These are phyloP conservation scores for Brassica nigra DNA, from an alignment of 345 rosid genomes.

Conservation along the genomic window DNA sequence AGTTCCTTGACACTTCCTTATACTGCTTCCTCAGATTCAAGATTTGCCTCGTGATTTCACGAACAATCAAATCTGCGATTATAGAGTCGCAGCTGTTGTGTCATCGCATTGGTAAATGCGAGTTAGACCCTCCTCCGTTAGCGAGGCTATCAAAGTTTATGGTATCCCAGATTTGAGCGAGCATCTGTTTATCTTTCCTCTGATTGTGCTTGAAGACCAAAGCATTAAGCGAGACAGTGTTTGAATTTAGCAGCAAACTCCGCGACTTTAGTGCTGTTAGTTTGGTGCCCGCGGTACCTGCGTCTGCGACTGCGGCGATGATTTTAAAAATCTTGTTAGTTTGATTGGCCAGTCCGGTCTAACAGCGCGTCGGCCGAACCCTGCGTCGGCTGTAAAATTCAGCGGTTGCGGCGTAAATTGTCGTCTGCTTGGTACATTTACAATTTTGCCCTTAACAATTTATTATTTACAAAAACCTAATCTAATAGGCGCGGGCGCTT, in stretches of 20 bases:
- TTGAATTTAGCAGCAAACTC: constrained; percentile 1
- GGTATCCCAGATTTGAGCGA: not conserved
- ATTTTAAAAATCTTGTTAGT: no score
- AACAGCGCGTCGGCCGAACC: no score
- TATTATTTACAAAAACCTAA: no score
- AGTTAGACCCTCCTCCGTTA: not conserved
- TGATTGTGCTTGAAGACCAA: not conserved
- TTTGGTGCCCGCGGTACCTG: no score
- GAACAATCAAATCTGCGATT: not conserved
- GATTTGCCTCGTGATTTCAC: not conserved
- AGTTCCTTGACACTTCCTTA: not conserved
- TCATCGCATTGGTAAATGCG: not conserved
- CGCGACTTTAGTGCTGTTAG: no score
- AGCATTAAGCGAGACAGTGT: not conserved
- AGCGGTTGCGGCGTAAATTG: no score
- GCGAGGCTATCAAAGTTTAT: not conserved
- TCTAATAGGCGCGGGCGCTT: no score
- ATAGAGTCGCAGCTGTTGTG: not conserved
- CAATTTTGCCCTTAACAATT: no score
- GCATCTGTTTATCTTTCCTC: not conserved
- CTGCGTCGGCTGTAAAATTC: no score
- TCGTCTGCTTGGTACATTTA: no score
- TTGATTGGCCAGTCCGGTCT: no score
- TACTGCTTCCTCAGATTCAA: not conserved
- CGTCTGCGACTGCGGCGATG: no score